These are phyloP conservation scores for Nothophoma quercina DNA, from an alignment of 2,329 filamentous ascomycete species.

Conservation along the genomic window DNA sequence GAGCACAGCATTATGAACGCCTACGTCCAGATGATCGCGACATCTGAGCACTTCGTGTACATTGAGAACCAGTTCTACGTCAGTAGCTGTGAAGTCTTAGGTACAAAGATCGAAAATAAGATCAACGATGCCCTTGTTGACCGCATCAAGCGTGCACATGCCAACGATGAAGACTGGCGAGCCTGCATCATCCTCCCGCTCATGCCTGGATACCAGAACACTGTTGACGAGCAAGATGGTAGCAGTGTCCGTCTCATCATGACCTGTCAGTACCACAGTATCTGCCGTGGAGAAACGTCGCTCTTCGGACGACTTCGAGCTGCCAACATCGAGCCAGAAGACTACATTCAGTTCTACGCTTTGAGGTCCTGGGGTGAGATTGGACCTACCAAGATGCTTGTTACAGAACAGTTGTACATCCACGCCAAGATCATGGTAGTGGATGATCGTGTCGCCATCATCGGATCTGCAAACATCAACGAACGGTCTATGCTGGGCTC, in stretches of 20 bases:
- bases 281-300: slow-evolving; percentile 88
- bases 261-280: slow-evolving; percentile 95
- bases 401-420: slow-evolving; percentile 97
- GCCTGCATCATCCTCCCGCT: slow-evolving; percentile 89
- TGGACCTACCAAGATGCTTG: slow-evolving; percentile 79
- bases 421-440: slow-evolving; percentile 97
- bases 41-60: slow-evolving; percentile 96
- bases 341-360: slow-evolving; percentile 95
- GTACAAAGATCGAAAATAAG: slow-evolving; percentile 86
- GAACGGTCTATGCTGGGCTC: slow-evolving; percentile 93
- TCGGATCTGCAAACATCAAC: slow-evolving; percentile 98
- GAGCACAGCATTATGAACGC: slow-evolving; percentile 97
- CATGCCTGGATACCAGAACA: slow-evolving; percentile 98
- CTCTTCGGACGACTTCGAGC: slow-evolving; percentile 87
- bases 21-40: slow-evolving; percentile 92
- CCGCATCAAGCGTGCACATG: slow-evolving; percentile 83
- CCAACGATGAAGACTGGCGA: slow-evolving; percentile 88
- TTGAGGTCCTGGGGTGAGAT: slow-evolving; percentile 92
- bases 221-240: slow-evolving; percentile 90
- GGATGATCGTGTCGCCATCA: slow-evolving; percentile 90
- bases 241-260: slow-evolving; percentile 95
- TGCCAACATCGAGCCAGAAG: slow-evolving; percentile 85
- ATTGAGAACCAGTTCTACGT: slow-evolving; percentile 99
- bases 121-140: slow-evolving; percentile 96
- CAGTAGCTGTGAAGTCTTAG: slow-evolving; percentile 87